Conservation (phyloP, 257 asterid genomes). For the Cinchona pubescens region DNA sequence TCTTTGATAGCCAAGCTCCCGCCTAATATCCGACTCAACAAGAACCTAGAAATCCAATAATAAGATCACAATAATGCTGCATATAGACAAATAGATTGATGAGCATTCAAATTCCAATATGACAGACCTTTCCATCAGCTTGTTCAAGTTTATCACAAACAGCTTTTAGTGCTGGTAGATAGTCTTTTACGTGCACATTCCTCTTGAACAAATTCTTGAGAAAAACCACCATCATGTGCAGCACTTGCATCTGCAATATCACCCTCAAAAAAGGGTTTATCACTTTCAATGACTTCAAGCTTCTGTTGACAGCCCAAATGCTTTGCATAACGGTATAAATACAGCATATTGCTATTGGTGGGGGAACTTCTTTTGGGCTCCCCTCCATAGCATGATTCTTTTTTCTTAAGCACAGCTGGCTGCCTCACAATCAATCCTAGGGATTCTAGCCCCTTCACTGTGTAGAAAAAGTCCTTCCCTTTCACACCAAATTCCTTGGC, state of each 20-base stretch:
- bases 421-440: conserved; percentile 79
- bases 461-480: conserved; percentile 68
- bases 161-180: conserved; percentile 69
- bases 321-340: conserved; percentile 73
- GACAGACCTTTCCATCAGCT: conserved; percentile 75
- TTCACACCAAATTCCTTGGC: conserved; percentile 60
- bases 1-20: conserved; percentile 75
- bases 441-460: conserved; percentile 69
- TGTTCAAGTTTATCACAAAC: conserved; percentile 80
- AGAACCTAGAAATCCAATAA: conserved; percentile 59
- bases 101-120: conserved; percentile 19
- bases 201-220: conserved; percentile 45
- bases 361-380: conserved; percentile 41
- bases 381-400: conserved; percentile 39
- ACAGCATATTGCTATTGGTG: conserved; percentile 77
- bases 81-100: conserved; percentile 13
- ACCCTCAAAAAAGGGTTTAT: conserved; percentile 32
- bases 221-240: conserved; percentile 42
- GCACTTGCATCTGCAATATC: conserved; percentile 45
- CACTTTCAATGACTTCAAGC: conserved; percentile 76
- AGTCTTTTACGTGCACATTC: conserved; percentile 71
- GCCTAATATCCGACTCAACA: conserved; percentile 77
- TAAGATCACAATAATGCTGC: conserved; percentile 21
- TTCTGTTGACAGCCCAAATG: conserved; percentile 80
- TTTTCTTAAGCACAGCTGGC: conserved; percentile 62